Base-by-base conservation (phyloP, 148 eudicot species). In the Camellia granthamiana region DNA sequence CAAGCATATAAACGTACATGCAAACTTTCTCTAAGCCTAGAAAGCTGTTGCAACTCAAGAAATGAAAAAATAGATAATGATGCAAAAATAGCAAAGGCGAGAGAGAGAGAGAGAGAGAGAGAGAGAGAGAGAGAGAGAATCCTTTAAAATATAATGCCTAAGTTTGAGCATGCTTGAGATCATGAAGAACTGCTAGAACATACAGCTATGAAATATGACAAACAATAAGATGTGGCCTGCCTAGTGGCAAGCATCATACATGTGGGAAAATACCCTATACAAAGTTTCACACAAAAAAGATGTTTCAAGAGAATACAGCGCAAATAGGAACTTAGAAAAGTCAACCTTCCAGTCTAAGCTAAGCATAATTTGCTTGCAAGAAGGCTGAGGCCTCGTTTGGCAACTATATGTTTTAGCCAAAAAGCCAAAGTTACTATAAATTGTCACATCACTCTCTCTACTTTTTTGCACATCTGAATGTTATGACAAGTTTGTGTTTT, bases 1-100 rank as follows among this genome's bases (percentile, higher is more conserved):
- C 60, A 49, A 77, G 72, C 47, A 77, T 6, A 69, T 64, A 30
- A 42, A 74, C 23, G 61, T 42, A 77, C n/a, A 63, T 62, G 56
- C 19, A 16, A 76, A 46, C 68, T 61, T 60, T 76, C 42, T 76
- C 42, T 61, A 60, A 6, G 18, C 52, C 44, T 46, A 77, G 46
- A 64, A 64, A 75, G 68, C 38, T 18, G 67, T 60, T 41, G 78
- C 54, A 75, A 59, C 43, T 52, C 42, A 51, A 23, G 15, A 30
- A 51, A 76, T 38, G 44, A 2, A 2, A 68, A 47, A 47, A 67
- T 38, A 41, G 51, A 68, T 18, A 42, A 68, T 14, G 43, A 68
- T 43, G 6, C 3, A 42, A 42, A 68, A 3, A 47, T 42, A 68
- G 14, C 69, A 38, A 68, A 46, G 42, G 43, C 16, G 38, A 30